Conservation (phyloP, 768 basidiomycete species). For the Lepiota venenata region DNA sequence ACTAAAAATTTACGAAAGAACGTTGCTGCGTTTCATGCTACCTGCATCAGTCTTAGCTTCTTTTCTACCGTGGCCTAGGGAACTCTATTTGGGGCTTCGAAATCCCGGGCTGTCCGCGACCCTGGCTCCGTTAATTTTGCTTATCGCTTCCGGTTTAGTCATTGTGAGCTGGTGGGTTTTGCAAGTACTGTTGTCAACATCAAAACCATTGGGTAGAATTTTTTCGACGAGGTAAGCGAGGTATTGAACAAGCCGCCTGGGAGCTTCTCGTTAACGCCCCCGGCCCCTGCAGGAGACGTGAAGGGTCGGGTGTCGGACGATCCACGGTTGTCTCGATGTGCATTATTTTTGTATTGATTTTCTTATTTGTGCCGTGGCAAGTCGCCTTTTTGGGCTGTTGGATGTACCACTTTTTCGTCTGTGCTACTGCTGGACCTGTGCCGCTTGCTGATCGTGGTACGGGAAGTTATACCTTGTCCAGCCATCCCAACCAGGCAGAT, state of each 20-base stretch:
- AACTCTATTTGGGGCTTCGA: conserved; percentile 57
- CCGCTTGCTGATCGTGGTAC: conserved; percentile 8
- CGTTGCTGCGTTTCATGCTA: conserved; percentile 39
- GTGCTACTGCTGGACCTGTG: conserved; percentile 33
- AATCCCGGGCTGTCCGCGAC: conserved; percentile 45
- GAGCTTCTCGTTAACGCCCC: background rate
- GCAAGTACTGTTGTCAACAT: conserved; percentile 41
- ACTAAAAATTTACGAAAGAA: conserved; percentile 38
- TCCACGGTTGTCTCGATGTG: conserved; percentile 55
- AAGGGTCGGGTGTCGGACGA: conserved; percentile 33
- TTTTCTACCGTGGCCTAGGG: conserved; percentile 52
- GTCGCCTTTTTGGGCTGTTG: conserved; percentile 85
- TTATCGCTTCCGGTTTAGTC: conserved; percentile 66
- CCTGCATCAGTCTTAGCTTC: conserved; percentile 41
- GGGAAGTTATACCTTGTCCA: conserved; percentile 10
- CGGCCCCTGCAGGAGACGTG: conserved; percentile 17
- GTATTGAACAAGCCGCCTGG: conserved; percentile 1
- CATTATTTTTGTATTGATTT: conserved; percentile 61
- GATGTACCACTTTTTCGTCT: conserved; percentile 72
- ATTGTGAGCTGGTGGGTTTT: conserved; percentile 57
- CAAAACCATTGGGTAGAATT: conserved; percentile 28
- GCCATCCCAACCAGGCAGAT: conserved; percentile 8
- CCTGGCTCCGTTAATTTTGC: conserved; percentile 54
- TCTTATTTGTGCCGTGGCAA: conserved; percentile 86
- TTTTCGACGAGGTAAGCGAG: conserved; percentile 33